Conservation (phyloP, 805 yeast genomes). For the Ogataea philodendri region DNA sequence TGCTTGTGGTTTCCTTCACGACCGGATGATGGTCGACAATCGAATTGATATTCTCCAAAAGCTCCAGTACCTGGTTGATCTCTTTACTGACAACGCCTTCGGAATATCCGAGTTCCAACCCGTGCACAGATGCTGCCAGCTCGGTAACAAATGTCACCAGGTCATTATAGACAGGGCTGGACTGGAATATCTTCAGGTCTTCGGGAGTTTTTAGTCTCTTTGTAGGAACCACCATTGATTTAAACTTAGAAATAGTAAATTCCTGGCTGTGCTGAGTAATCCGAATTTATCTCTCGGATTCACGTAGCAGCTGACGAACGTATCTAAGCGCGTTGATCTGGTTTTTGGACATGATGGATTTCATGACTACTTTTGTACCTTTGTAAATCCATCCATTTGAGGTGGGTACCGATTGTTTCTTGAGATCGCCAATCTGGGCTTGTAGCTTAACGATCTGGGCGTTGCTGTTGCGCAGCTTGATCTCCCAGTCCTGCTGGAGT, state of each 20-base stretch:
- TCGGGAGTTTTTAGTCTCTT: conserved; percentile 31
- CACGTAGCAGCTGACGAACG: conserved; percentile 3
- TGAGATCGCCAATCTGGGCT: conserved; percentile 1
- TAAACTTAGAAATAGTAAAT: neutral
- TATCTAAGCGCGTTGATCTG: conserved; percentile 10
- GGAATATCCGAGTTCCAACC: conserved; percentile 30
- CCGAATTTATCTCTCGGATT: neutral
- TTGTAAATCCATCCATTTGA: conserved; percentile 5
- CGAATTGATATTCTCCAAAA: conserved; percentile 46
- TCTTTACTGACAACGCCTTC: conserved; percentile 17
- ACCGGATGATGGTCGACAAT: conserved; percentile 65
- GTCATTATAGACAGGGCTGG: conserved; percentile 46
- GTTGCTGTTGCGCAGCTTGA: conserved; percentile 6
- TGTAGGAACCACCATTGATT: conserved; percentile 21
- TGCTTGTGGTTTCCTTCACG: conserved; percentile 56
- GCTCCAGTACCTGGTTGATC: conserved; percentile 32
- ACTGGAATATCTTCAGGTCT: conserved; percentile 64
- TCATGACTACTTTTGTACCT: conserved; percentile 9
- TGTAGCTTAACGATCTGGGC: conserved; percentile 10
- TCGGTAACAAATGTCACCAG: conserved; percentile 53
- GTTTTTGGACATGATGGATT: conserved; percentile 9
- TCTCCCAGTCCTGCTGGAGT: conserved; percentile 11
- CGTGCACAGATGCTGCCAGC: conserved; percentile 60
- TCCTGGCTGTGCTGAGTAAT: conserved; percentile 13
- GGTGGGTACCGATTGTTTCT: neutral